phyloP scores from a whole-genome alignment of 1,284 basidiomycete species.

The Ustilago bromivora region DNA sequence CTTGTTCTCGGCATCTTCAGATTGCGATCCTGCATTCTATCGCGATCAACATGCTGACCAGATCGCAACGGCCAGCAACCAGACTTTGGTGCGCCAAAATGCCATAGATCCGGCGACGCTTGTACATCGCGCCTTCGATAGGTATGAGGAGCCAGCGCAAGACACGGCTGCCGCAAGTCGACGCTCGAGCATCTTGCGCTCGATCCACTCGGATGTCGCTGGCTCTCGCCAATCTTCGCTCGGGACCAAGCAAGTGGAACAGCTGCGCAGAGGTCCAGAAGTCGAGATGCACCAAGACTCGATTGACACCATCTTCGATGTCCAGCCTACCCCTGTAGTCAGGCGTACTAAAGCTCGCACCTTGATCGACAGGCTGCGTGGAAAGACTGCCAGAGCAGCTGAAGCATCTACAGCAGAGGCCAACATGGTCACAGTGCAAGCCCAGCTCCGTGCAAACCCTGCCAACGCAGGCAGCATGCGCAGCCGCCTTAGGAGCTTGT shows the following conservation, averaged over 20 bases:
- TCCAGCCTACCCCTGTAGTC: neutral
- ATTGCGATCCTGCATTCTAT: conserved; percentile 9
- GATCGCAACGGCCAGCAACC: neutral
- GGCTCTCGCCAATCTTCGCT: conserved; percentile 6
- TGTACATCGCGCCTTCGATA: conserved; percentile 15
- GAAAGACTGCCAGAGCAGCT: neutral
- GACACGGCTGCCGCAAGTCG: conserved; percentile 1
- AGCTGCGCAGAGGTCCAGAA: conserved; percentile 15
- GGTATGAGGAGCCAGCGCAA: conserved; percentile 9
- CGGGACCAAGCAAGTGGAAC: conserved; percentile 16
- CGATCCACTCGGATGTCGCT: conserved; percentile 10
- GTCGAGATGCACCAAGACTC: conserved; percentile 9
- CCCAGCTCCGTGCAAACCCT: neutral
- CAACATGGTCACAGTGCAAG: conserved; percentile 12
- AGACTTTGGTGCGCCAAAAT: neutral
- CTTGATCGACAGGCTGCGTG: conserved; percentile 22
- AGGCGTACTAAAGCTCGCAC: conserved; percentile 18
- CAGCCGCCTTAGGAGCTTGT: conserved; percentile 11
- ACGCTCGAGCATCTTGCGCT: conserved; percentile 11
- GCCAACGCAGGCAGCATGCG: conserved; percentile 12
- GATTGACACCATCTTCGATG: conserved; percentile 12
- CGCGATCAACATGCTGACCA: neutral
- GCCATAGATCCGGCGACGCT: neutral
- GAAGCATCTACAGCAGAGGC: conserved; percentile 10
- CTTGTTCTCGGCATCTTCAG: conserved; percentile 12